A percentile compares a stretch with the other conserved stretches of the same genome.
These are phyloP conservation scores for Yamadazyma akitaensis DNA, from an alignment of 805 yeast genomes.

Conservation along the genomic window DNA sequence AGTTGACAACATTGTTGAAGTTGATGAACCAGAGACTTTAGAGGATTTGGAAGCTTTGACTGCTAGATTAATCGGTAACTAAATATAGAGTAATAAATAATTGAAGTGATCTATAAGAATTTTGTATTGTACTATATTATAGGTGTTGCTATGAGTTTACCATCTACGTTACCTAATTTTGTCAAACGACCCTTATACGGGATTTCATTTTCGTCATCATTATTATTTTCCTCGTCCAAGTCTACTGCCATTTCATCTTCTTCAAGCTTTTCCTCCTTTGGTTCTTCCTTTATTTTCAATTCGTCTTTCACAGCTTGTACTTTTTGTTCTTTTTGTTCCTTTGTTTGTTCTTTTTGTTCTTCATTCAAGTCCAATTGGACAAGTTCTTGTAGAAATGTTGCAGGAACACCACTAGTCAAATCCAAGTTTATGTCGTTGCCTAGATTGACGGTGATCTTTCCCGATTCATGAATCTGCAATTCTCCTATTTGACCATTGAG, in stretches of 20 bases:
- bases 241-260: conserved; percentile 12
- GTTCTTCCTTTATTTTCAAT: conserved; percentile 7
- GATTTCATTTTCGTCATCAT: conserved; percentile 10
- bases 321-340: conserved; percentile 7
- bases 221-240: neutral
- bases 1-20: conserved; percentile 52
- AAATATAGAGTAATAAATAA: neutral
- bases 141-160: conserved; percentile 29
- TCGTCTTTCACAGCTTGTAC: neutral
- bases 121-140: conserved; percentile 2
- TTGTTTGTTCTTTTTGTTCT: conserved; percentile 24
- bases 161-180: conserved; percentile 30
- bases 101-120: neutral
- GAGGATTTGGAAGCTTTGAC: conserved; percentile 93
- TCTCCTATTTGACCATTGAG: conserved; percentile 63
- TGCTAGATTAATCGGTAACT: conserved; percentile 37
- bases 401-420: conserved; percentile 66
- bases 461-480: conserved; percentile 77
- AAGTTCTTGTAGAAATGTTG: conserved; percentile 71
- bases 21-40: conserved; percentile 84
- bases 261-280: conserved; percentile 17
- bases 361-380: conserved; percentile 47
- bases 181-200: conserved; percentile 21
- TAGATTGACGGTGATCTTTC: conserved; percentile 69
- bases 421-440: conserved; percentile 66